phyloP scores from a whole-genome alignment of 2,329 filamentous ascomycete genomes.

The Pseudogymnoascus sp. region DNA sequence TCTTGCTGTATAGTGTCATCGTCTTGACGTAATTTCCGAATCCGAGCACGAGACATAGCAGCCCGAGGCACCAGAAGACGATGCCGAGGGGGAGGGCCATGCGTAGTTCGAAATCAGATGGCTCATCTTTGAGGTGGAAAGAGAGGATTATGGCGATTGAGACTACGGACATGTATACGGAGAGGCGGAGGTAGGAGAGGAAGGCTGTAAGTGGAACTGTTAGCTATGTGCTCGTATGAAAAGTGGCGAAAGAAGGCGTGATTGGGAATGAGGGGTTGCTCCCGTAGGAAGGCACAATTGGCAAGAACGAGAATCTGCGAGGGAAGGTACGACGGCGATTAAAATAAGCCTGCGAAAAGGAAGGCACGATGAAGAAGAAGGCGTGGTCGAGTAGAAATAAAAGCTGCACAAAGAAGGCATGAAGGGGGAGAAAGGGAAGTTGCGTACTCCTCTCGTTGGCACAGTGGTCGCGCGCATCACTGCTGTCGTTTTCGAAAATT shows the following conservation, averaged over 20 bases:
- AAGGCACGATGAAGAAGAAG: conserved; percentile 16
- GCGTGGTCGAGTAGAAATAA: neutral
- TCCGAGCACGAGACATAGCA: conserved; percentile 70
- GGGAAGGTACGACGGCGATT: conserved; percentile 34
- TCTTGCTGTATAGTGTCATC: conserved; percentile 71
- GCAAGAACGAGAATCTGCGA: neutral
- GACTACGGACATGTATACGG: conserved; percentile 86
- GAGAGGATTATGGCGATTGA: conserved; percentile 84
- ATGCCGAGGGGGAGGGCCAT: conserved; percentile 79
- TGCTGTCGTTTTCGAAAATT: conserved; percentile 59
- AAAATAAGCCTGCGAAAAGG: conserved; percentile 21
- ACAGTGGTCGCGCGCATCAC: conserved; percentile 53
- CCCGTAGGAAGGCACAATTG: neutral
- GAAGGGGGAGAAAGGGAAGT: neutral
- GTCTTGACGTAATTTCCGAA: conserved; percentile 80
- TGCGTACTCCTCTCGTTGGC: conserved; percentile 40
- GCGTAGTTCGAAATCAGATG: conserved; percentile 61
- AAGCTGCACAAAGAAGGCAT: neutral
- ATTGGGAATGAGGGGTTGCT: neutral
- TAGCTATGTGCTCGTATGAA: conserved; percentile 43
- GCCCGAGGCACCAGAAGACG: conserved; percentile 76
- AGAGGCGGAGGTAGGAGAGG: conserved; percentile 82
- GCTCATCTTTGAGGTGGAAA: conserved; percentile 76
- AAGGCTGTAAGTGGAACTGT: conserved; percentile 57
- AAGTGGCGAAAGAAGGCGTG: conserved; percentile 48